A percentile compares a stretch with the other conserved stretches of the same genome.
phyloP scores from a whole-genome alignment of 75 land plant species.

The Cunninghamia lanceolata region DNA sequence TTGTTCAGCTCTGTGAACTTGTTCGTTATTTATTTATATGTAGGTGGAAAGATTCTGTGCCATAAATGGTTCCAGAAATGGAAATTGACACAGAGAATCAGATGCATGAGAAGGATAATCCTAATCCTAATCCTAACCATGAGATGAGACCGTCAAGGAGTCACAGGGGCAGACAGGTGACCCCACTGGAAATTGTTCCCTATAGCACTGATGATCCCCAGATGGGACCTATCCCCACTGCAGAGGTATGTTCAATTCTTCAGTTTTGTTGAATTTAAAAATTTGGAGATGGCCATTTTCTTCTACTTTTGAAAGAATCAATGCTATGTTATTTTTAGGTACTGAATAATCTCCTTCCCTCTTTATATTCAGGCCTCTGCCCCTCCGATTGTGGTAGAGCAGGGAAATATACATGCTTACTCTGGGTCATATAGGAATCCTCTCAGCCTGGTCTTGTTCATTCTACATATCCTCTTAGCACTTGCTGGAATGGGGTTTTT shows the following conservation, averaged over 20 bases:
- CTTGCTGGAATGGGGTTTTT: conserved; percentile 42
- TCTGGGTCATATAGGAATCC: conserved; percentile 47
- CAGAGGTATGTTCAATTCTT: not conserved
- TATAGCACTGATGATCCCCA: not conserved
- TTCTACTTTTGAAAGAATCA: not conserved
- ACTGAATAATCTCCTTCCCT: not conserved
- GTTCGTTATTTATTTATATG: not conserved
- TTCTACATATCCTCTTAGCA: conserved; percentile 37
- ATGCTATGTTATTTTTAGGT: not conserved
- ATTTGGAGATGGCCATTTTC: not conserved
- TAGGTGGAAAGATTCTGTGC: not conserved
- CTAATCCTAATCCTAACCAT: not conserved
- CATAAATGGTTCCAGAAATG: not conserved
- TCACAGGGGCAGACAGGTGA: not conserved
- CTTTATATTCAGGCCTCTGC: not conserved
- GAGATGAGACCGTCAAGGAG: not conserved
- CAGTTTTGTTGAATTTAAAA: too few species aligned
- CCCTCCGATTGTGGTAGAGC: not conserved
- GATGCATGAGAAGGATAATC: not conserved
- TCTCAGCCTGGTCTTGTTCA: conserved; percentile 43
- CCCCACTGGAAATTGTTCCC: not conserved
- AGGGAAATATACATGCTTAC: not conserved
- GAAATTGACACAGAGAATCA: not conserved
- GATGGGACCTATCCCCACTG: not conserved
- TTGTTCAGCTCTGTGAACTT: not conserved